Evolutionary conservation across 768 basidiomycete genomes (phyloP), one percentile per base, ranked within the genome.

Genomic region (Nidularia pulvinata): DNA sequence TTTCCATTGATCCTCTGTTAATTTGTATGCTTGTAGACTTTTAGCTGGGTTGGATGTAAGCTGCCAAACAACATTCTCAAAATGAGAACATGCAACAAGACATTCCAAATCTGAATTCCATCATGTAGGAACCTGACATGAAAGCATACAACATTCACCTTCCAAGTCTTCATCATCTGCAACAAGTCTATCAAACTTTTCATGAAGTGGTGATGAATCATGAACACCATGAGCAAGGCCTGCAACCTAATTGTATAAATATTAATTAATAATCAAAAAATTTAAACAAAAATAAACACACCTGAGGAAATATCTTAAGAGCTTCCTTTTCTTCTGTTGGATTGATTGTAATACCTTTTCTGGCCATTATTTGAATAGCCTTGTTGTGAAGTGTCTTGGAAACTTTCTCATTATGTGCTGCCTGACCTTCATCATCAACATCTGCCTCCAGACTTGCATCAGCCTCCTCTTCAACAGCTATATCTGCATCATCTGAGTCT

Each of bases 31-130:
- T 7, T 39, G n/a, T 1, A 71, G 56, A 5, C 57, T 55, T 37
- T 67, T 9, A 70, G 57, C 36, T 57, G 46, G 51, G 63, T 51
- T 32, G 69, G 55, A 32, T 59, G 39, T 19, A 19, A 19, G 19
- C 19, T 19, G 19, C 19, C 19, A 19, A 19, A 19, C 19, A 19
- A 19, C 19, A 30, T 42, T 37, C 39, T 60, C 48, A 42, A 70
- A 68, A 42, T 60, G 50, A 5, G 66, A 37, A 54, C 69, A 66
- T 7, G 66, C 54, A 6, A 25, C 30, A 3, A 71, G 54, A 50
- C 66, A 70, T 0, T 39, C 61, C 13, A 65, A 50, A 42, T 71
- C 66, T 13, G 65, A 61, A 51, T 69, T 67, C 68, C 70, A 71
- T 4, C 63, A 48, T 4, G 69, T 70, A 25, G 68, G 59, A 45